Evolutionary conservation across 148 eudicot genomes (phyloP), one percentile per base, ranked within the genome.

Genomic region (Talinum fruticosum): DNA sequence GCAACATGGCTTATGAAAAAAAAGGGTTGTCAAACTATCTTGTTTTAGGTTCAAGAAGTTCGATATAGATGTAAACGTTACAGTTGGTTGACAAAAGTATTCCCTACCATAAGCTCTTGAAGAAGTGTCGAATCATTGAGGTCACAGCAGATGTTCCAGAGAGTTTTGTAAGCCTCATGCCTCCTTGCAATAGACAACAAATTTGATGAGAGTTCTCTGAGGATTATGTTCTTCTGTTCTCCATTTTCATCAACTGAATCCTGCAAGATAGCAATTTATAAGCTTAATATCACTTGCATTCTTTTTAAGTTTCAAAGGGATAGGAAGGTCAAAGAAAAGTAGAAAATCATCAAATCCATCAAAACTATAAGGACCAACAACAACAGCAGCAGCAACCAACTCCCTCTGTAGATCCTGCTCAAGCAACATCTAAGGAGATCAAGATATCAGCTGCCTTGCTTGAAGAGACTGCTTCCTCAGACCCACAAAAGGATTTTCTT

Each of bases 61-160:
- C 19, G 66, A 16, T 16, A 69, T 16, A 81, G 24, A 62, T 68
- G 37, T 19, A 47, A 67, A 59, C 0, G 59, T 75, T 51, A 49
- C 0, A 57, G 44, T 21, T 26, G 37, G 64, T 26, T 51, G 4
- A 68, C 32, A 78, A 45, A 45, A 33, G 75, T 34, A 34, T 66
- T 34, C 53, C 83, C 14, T 89, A 96, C 99, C 99, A 96, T 96
- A 54, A 91, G 91, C 79, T 76, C 91, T 85, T 83, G 88, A 76
- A 93, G 97, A 54, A 96, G 93, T 37, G 86, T 84, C 15, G 88
- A 71, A 87, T 96, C 94, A 87, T 89, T 88, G 70, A 91, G 88
- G 80, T 96, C 97, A 76, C 86, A 84, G 78, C 97, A 96, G 79
- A 96, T 86, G 84, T 85, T 90, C 99, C 99, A 96, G 61, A 96